These are phyloP conservation scores for Angomonas desouzai DNA, from an alignment of 208 protist species.

Conservation along the genomic window DNA sequence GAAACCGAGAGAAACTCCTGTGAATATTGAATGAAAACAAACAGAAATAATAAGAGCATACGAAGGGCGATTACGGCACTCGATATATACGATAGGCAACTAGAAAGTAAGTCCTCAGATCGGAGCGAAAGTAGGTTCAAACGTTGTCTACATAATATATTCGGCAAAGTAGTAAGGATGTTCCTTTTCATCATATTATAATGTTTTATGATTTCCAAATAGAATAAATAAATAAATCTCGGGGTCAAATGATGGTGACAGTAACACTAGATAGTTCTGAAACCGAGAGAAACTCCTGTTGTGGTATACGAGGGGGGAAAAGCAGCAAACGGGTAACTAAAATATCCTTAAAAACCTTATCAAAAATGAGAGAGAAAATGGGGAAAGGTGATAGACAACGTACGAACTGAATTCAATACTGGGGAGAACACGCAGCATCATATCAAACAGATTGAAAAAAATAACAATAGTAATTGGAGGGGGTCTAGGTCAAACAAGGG, in stretches of 20 bases:
- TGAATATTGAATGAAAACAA: neutral
- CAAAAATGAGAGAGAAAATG: neutral
- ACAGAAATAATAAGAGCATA: neutral
- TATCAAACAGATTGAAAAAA: neutral
- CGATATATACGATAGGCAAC: too few species aligned
- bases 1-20: neutral
- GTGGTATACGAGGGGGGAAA: neutral
- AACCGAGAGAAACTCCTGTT: constrained; percentile 16
- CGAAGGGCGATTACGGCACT: neutral
- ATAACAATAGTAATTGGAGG: constrained; percentile 5
- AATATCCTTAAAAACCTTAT: too few species aligned
- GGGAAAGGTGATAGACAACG: too few species aligned
- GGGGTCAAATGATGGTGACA: constrained; percentile 18
- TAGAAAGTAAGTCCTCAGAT: too few species aligned
- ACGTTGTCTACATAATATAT: constrained; percentile 23
- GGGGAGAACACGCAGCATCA: too few species aligned
- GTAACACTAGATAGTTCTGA: neutral
- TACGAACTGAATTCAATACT: too few species aligned
- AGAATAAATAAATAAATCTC: constrained; percentile 12
- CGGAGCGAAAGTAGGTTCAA: constrained; percentile 62
- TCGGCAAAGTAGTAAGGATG: constrained; percentile 15
- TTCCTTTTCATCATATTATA: constrained; percentile 18
- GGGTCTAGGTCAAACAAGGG: neutral
- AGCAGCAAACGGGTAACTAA: neutral
- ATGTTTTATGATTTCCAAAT: neutral